Conservation (phyloP, 2,329 filamentous ascomycete genomes). For the Lasiodiplodia hormozganensis region DNA sequence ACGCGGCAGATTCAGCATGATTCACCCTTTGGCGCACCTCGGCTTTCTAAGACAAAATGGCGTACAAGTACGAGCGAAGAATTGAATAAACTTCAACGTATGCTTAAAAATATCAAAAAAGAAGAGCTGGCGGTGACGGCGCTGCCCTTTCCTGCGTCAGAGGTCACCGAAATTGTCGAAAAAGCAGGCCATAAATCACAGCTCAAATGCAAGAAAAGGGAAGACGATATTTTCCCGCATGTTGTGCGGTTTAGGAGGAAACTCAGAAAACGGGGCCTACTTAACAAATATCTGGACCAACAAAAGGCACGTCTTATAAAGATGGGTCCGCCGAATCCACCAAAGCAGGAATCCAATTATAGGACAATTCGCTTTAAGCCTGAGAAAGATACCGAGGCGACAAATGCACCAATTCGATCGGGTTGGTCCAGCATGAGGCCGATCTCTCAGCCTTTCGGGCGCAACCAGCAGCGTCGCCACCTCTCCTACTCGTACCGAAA, state of each 20-base stretch:
- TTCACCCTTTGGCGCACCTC: neutral
- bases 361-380: too few species aligned
- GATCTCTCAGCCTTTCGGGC: too few species aligned
- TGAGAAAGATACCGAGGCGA: too few species aligned
- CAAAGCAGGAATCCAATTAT: too few species aligned
- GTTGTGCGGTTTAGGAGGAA: neutral
- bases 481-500: neutral
- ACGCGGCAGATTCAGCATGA: too few species aligned
- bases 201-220: neutral
- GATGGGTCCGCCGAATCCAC: too few species aligned
- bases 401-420: too few species aligned
- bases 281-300: neutral
- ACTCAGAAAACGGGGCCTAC: neutral
- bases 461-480: neutral
- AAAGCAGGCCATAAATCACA: neutral
- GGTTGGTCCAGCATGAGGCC: too few species aligned
- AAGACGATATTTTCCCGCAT: neutral
- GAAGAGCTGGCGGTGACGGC: neutral
- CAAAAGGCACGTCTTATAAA: neutral
- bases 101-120: neutral
- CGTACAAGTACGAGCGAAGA: neutral
- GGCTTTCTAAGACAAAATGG: neutral
- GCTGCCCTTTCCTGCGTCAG: neutral
- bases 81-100: too few species aligned
- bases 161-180: neutral